Evolutionary conservation across 495 filamentous ascomycete genomes (phyloP).

Genomic region (Penicillium macrosclerotiorum): DNA sequence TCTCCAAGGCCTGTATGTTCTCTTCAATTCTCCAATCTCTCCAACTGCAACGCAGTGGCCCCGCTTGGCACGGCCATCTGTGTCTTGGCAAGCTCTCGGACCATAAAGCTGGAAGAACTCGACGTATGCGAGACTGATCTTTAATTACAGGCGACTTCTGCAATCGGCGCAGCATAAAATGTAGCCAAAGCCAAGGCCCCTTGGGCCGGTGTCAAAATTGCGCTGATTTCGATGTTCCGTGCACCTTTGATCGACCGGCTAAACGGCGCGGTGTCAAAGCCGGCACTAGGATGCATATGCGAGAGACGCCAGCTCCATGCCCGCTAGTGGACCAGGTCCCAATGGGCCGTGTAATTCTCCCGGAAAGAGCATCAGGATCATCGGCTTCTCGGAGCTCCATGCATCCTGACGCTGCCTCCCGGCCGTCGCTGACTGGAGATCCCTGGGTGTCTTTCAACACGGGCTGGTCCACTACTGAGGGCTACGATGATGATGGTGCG

Average conservation of each 20-base stretch:
- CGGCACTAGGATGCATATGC: constrained; percentile 12
- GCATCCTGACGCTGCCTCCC: constrained; percentile 13
- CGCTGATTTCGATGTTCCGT: constrained; percentile 66
- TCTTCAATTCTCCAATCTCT: constrained; percentile 6
- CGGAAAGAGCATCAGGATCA: constrained; percentile 14
- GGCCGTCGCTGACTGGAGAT: constrained; percentile 17
- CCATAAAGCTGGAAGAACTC: not conserved
- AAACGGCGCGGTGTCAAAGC: constrained; percentile 59
- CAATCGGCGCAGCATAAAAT: constrained; percentile 33
- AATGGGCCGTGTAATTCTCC: not conserved
- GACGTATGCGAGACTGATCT: constrained; percentile 10
- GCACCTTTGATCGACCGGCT: constrained; percentile 69
- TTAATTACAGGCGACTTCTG: constrained; percentile 31
- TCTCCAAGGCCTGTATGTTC: constrained; percentile 31
- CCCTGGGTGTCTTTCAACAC: constrained; percentile 24
- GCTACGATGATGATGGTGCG: constrained; percentile 24
- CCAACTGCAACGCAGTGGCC: too few species aligned
- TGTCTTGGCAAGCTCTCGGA: constrained; percentile 3
- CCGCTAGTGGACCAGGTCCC: constrained; percentile 2
- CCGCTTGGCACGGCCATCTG: too few species aligned
- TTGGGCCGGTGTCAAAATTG: constrained; percentile 45
- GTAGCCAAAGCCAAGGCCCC: constrained; percentile 21
- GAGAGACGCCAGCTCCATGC: constrained; percentile 9
- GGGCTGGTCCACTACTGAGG: constrained; percentile 20
- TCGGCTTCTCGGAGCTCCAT: constrained; percentile 22